Evolutionary conservation across 495 filamentous ascomycete genomes (phyloP), one percentile per base, ranked within the genome.

Genomic region (Tuber umbilicatum): DNA sequence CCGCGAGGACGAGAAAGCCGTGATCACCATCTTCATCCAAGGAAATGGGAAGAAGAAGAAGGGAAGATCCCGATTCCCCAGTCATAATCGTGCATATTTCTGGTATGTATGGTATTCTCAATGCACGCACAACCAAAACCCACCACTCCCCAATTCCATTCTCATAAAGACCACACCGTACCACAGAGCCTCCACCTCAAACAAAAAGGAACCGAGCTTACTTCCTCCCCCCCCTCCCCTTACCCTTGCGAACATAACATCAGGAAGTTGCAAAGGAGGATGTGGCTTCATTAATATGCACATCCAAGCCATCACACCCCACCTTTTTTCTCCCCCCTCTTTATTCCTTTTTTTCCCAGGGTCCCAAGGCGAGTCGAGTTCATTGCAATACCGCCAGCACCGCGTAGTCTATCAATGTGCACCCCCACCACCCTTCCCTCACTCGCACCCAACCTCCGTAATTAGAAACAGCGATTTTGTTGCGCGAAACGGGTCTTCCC

Each of bases 381-480:
- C 16, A 45, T 17, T 50, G 21, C 47, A 50, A 50, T 9, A 50
- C 23, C 10, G 23, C 47, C 50, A 60, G 27, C 50, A 31, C 50
- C 10, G 21, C 21, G 7, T 21, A n/a, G n/a, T n/a, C n/a, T n/a
- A 60, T 60, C 50, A 12, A n/a, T n/a, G 50, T 60, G n/a, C 50
- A 60, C 50, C 31, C n/a, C n/a, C 50, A 5, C 50, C n/a, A 27
- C 2, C 50, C 50, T 23, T 50, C 47, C 47, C 47, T 50, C 47
- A 50, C 42, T 50, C 23, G 45, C 50, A 27, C 47, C 16, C 50
- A n/a, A 60, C 50, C 31, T 60, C 50, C 50, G 50, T 60, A 60
- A 60, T 60, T 60, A 60, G 50, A 60, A 60, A 60, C n/a, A 60
- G 50, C n/a, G 50, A 60, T 60, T 60, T 31, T 60, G 50, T 60